Percentiles rank a stretch among this genome's conserved stretches.
phyloP scores from a whole-genome alignment of 371 early-diverging fungal species.

The Phascolomyces articulosus region DNA sequence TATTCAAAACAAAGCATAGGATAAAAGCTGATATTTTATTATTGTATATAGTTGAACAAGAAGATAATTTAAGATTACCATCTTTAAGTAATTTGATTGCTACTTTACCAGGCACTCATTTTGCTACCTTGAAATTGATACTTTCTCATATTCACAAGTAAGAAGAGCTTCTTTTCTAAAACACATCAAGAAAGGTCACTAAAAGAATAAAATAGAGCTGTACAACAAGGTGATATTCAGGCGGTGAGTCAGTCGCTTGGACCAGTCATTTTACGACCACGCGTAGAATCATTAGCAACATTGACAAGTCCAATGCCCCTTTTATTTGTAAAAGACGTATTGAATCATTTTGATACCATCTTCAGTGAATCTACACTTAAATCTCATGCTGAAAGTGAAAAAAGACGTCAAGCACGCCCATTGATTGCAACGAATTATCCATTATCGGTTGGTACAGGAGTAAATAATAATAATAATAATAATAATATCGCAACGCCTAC shows the following conservation, averaged over 20 bases:
- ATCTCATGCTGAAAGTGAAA: constrained; percentile 44
- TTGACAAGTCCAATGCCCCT: constrained; percentile 58
- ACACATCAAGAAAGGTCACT: not conserved
- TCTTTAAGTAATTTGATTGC: constrained; percentile 63
- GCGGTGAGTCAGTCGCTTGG: constrained; percentile 47
- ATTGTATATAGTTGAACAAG: constrained; percentile 32
- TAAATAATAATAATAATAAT: not conserved
- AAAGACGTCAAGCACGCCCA: constrained; percentile 37
- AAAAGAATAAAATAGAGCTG: not conserved
- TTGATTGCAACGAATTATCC: constrained; percentile 21
- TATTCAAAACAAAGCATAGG: too few relatives aligned
- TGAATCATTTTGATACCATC: constrained; percentile 34
- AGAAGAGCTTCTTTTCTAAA: not conserved
- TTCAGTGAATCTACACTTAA: constrained; percentile 37
- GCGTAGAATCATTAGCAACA: constrained; percentile 50
- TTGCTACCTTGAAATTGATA: constrained; percentile 54
- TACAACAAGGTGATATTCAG: constrained; percentile 8
- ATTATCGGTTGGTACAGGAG: constrained; percentile 4
- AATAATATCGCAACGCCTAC: too few relatives aligned
- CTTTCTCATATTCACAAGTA: constrained; percentile 49
- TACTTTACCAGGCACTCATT: constrained; percentile 55
- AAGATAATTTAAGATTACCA: constrained; percentile 44
- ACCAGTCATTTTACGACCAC: constrained; percentile 27
- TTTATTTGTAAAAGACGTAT: constrained; percentile 52
- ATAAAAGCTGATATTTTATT: not conserved